A percentile compares a stretch with the other conserved stretches of the same genome.
Evolutionary conservation across 2,329 filamentous ascomycete genomes (phyloP).

Genomic region (Hymenoscyphus fraxineus): DNA sequence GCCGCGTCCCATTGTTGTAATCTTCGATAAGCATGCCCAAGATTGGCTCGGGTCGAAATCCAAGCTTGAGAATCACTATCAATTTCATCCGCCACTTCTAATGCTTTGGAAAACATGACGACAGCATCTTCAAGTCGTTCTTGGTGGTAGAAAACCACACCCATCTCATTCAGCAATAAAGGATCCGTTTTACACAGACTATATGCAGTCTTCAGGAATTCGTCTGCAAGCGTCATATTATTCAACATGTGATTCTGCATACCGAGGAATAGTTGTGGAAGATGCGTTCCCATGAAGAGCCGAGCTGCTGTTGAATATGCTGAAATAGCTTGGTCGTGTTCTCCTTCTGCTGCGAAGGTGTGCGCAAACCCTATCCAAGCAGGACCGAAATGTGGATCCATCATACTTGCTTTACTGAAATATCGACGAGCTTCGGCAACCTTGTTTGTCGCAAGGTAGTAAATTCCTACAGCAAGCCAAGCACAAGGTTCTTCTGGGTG

Average conservation of each 20-base stretch:
- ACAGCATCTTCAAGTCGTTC: constrained; percentile 72
- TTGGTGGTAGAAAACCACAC: constrained; percentile 93
- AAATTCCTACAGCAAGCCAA: constrained; percentile 91
- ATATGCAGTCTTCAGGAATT: constrained; percentile 90
- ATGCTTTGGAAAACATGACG: constrained; percentile 71
- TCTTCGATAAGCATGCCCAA: constrained; percentile 82
- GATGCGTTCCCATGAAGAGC: constrained; percentile 92
- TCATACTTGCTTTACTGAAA: constrained; percentile 95
- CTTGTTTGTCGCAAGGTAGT: constrained; percentile 85
- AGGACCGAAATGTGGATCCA: constrained; percentile 95
- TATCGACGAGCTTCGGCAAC: constrained; percentile 92
- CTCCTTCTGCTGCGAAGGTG: constrained; percentile 94
- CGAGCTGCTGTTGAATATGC: constrained; percentile 94
- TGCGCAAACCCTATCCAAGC: constrained; percentile 99
- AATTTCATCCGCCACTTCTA: constrained; percentile 74
- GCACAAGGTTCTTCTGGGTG: constrained; percentile 88
- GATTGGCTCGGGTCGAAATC: constrained; percentile 79
- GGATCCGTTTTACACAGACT: constrained; percentile 80
- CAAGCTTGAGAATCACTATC: constrained; percentile 78
- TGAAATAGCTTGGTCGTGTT: constrained; percentile 96
- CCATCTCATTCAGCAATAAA: constrained; percentile 89
- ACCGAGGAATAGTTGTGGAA: constrained; percentile 91
- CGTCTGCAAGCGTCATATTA: constrained; percentile 88
- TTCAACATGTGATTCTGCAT: constrained; percentile 98
- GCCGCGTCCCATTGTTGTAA: constrained; percentile 66